Percentiles rank a stretch among this genome's conserved stretches.
Conservation (phyloP, 1,284 basidiomycete genomes). For the Trichosporon sp. region DNA sequence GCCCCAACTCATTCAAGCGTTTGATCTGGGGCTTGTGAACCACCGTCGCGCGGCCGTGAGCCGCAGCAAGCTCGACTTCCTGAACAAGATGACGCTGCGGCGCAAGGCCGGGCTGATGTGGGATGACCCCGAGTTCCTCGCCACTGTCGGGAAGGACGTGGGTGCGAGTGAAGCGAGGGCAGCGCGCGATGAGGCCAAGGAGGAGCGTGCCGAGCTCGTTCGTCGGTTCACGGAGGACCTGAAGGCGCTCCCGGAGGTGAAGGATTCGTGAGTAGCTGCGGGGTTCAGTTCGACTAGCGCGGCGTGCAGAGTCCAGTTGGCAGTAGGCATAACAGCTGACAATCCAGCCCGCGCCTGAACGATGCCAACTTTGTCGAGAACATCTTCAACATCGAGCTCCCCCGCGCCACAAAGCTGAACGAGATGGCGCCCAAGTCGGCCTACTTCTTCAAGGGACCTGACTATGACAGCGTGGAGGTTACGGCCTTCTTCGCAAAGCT, state of each 20-base stretch:
- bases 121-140: conserved; percentile 50
- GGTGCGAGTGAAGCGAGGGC: neutral
- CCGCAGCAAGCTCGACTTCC: conserved; percentile 51
- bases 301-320: too few species aligned
- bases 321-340: too few species aligned
- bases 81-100: conserved; percentile 55
- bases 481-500: conserved; percentile 62
- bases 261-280: conserved; percentile 39
- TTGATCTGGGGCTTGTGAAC: conserved; percentile 47
- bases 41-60: conserved; percentile 52
- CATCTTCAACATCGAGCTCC: conserved; percentile 81
- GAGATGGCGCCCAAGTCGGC: conserved; percentile 69
- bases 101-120: conserved; percentile 46
- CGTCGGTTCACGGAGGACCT: conserved; percentile 46
- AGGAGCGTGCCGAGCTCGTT: conserved; percentile 37
- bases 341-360: neutral
- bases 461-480: conserved; percentile 64
- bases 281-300: too few species aligned
- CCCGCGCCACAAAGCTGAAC: conserved; percentile 68
- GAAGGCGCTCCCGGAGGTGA: conserved; percentile 39
- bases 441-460: conserved; percentile 74
- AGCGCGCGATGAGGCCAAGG: conserved; percentile 14
- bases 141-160: conserved; percentile 33
- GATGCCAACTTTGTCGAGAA: conserved; percentile 81
- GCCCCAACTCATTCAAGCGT: conserved; percentile 46